Base-by-base conservation (phyloP, 2,329 filamentous ascomycete genomes). In the Lecanoromycetidae sp. region DNA sequence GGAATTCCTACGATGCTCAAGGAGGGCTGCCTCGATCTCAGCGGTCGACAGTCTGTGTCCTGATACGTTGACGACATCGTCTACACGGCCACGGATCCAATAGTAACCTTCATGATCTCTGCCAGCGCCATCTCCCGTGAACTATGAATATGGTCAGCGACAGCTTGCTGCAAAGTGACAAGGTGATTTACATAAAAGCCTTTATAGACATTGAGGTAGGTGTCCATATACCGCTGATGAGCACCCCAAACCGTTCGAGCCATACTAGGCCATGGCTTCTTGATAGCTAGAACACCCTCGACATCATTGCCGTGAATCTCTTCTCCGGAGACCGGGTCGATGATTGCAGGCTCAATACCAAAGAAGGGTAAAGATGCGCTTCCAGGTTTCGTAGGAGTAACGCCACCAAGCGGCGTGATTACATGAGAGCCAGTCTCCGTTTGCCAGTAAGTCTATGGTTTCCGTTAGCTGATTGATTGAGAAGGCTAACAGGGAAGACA, bases 71-170 rank as follows among this genome's bases (percentile, higher is more conserved):
- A 98, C 90, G 35, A 98, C 91, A 60, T 98, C 91, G 62, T 98
- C 91, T 44, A 98, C 91, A 66, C 91, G 87, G 55, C 91, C 91
- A 53, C 91, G 86, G 64, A 98, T 98, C 91, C 91, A 98, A 79
- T 96, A 98, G 74, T 95, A 98, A 48, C 91, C 91, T 60, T 98
- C 91, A 67, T 94, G 84, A 64, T 98, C 91, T 62, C 91, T 85
- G 51, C 85, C 91, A 47, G 91, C 91, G 62, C 91, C 91, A 62
- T 98, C 91, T 51, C 69, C 70, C 42, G 68, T 71, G 61, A 71
- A 71, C 68, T 71, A 45, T 47, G 8, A 22, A 8, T 7, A n/a
- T 22, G 22, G 29, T 56, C 35, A 56, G 56, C 50, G 38, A 9
- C 13, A 17, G 43, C 53, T 48, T 45, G 30, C 41, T 34, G 25